Evolutionary conservation across 2,329 filamentous ascomycete genomes (phyloP), one percentile per base, ranked within the genome.

Genomic region (Tolypocladium cylindrosporum): DNA sequence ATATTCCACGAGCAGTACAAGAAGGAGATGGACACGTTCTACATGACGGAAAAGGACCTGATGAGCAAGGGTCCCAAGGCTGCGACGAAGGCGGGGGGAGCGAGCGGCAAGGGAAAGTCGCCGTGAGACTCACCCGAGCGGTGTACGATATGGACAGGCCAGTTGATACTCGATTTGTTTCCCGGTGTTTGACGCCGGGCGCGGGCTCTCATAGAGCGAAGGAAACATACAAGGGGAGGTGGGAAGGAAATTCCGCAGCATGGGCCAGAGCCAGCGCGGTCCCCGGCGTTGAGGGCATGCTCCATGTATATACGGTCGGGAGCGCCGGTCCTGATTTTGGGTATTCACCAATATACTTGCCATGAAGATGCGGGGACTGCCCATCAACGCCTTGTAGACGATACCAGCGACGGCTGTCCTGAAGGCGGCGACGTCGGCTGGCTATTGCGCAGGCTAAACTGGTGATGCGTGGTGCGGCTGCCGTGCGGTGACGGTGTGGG

Each of bases 401-500:
- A 34, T 34, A 9, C 8, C 31, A 34, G 31, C 31, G 8, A 34
- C 7, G 8, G 31, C 7, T 2, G 31, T 34, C 31, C 27, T 31
- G 27, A 31, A 31, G 27, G 6, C 4, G 27, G 68, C 64, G 1
- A 80, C 65, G 21, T 75, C 72, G 45, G 67, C 65, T 78, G 75
- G 3, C 59, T 70, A 58, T 79, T 79, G 37, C 77, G 65, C 65
- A 79, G 60, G 59, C 76, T 79, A 58, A 58, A 4, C 24, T 27
- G 24, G 24, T 27, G 24, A 2, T 27, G 24, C 24, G 24, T 27
- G 24, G 24, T 27, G 24, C 24, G 24, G 24, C 24, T 27, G 24
- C 77, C 5, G 70, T 72, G 45, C 77, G 0, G 69, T 71, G 56
- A 78, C 69, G 50, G 67, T 65, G 31, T 8, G 71, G 72, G 2